A percentile compares a stretch with the other conserved stretches of the same genome.
Conservation (phyloP, 257 asterid species). For the Solanum virginianum region DNA sequence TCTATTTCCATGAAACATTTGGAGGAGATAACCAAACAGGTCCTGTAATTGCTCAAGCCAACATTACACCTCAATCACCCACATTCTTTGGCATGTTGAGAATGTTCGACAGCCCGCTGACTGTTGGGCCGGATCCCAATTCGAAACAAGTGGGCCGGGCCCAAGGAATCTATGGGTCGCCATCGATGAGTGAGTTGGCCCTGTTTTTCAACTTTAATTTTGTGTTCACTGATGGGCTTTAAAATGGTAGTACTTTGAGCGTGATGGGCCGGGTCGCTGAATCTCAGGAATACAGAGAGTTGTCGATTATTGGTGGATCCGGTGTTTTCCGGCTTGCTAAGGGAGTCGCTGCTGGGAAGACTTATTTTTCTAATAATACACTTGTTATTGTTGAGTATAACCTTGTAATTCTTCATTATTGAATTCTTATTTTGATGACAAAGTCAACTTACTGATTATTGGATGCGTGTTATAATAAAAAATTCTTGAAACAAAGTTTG, state of each 20-base stretch:
- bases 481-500: background rate
- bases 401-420: background rate
- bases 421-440: background rate
- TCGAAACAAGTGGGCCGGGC: constrained; percentile 22
- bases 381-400: constrained; percentile 3
- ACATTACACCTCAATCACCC: background rate
- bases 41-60: constrained; percentile 14
- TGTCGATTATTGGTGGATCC: constrained; percentile 26
- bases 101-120: constrained; percentile 21
- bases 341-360: constrained; percentile 20
- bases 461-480: background rate
- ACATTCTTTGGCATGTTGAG: constrained; percentile 17
- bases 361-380: constrained; percentile 3
- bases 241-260: constrained; percentile 22
- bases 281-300: constrained; percentile 16
- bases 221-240: constrained; percentile 14
- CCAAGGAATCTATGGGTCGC: constrained; percentile 21
- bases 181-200: constrained; percentile 11
- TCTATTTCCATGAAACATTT: constrained; percentile 22
- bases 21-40: constrained; percentile 17
- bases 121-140: constrained; percentile 11
- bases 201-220: constrained; percentile 17
- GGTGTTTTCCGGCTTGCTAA: constrained; percentile 27
- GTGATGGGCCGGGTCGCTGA: constrained; percentile 16
- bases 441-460: background rate